Percentiles rank a stretch among this genome's conserved stretches.
Evolutionary conservation across 169 alveolate genomes (phyloP).

Genomic region (Neospora caninum): DNA sequence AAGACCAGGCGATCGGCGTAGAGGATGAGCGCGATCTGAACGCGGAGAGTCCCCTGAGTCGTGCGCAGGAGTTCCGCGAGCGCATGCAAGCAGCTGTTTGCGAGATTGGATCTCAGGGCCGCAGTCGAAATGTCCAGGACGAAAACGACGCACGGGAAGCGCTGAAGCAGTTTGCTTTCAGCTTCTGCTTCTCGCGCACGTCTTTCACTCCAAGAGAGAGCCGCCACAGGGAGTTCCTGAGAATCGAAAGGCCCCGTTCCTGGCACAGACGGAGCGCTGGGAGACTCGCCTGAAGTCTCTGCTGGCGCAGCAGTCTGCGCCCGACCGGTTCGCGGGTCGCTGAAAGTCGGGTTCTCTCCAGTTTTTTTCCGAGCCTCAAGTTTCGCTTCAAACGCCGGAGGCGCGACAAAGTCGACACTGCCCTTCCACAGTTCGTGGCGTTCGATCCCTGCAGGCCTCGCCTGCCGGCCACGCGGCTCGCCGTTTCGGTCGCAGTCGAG

Average conservation of each 20-base stretch:
- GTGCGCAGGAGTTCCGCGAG: constrained; percentile 56
- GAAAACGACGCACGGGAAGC: constrained; percentile 57
- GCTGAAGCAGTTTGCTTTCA: neutral
- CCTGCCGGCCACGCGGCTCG: constrained; percentile 20
- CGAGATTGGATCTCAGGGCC: constrained; percentile 43
- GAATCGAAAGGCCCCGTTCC: neutral
- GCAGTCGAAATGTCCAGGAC: constrained; percentile 51
- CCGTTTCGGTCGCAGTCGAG: neutral
- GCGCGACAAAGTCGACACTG: constrained; percentile 68
- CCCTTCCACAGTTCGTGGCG: constrained; percentile 67
- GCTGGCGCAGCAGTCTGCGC: neutral
- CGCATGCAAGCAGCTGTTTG: constrained; percentile 43
- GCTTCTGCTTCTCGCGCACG: neutral
- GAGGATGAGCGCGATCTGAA: constrained; percentile 53
- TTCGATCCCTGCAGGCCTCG: neutral
- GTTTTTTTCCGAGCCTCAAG: constrained; percentile 1
- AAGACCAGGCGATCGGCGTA: constrained; percentile 54
- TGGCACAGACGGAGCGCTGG: neutral
- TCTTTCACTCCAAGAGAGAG: neutral
- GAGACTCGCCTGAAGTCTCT: neutral
- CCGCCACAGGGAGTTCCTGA: neutral
- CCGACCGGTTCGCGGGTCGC: neutral
- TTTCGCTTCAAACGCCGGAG: constrained; percentile 40
- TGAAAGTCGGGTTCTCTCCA: neutral
- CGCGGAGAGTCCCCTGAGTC: constrained; percentile 25